These are phyloP conservation scores for Adansonia rubrostipa DNA, from an alignment of 441 rosid genomes.

Conservation along the genomic window DNA sequence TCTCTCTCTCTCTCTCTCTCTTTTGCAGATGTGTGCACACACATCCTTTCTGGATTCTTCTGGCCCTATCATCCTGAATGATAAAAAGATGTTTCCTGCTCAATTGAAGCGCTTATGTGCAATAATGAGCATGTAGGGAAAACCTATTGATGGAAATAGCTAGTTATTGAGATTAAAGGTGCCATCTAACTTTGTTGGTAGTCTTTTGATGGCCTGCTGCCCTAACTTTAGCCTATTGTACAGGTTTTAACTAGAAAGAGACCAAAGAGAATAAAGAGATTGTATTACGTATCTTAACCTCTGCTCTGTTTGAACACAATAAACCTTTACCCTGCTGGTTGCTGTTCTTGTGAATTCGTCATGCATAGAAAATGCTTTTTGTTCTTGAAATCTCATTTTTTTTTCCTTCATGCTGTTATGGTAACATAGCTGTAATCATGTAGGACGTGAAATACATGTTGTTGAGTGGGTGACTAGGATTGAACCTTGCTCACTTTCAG, in stretches of 20 bases:
- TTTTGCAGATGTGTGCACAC: neutral
- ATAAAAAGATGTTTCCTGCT: neutral
- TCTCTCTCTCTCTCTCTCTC: too few relatives aligned
- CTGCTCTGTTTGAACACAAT: neutral
- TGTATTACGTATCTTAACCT: neutral
- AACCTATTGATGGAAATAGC: constrained; percentile 12
- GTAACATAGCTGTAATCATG: neutral
- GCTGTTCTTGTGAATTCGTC: constrained; percentile 10
- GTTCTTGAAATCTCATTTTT: neutral
- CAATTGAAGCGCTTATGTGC: neutral
- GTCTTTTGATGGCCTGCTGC: neutral
- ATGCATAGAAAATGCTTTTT: neutral
- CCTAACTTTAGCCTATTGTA: neutral
- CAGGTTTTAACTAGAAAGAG: constrained; percentile 9
- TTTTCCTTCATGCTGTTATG: neutral
- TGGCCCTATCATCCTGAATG: neutral
- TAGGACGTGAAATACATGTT: neutral
- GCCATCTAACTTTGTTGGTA: neutral
- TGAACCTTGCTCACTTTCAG: neutral
- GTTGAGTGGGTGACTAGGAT: neutral
- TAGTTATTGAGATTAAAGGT: neutral
- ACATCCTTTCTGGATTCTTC: neutral
- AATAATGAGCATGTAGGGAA: neutral
- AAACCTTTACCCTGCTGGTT: neutral
- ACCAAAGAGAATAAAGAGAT: constrained; percentile 7